phyloP scores from a whole-genome alignment of 192 early-diverging fungal genomes.

The Thamnidium elegans region DNA sequence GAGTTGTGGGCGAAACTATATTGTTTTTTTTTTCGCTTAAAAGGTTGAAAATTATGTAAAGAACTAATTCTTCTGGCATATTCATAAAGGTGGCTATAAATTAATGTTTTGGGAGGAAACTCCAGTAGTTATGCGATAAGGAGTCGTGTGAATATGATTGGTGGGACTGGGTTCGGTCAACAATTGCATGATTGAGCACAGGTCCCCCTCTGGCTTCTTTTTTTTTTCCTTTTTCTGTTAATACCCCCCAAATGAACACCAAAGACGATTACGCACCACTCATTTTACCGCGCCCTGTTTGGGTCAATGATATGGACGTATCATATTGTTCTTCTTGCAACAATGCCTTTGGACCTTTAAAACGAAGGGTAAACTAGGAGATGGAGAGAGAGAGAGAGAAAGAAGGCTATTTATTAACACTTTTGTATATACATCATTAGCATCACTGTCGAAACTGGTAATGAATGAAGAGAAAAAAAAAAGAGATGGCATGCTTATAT shows the following conservation, averaged over 20 bases:
- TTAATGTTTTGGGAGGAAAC: too few species aligned
- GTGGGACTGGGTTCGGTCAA: not conserved
- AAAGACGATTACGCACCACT: slow-evolving; percentile 37
- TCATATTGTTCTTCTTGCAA: slow-evolving; percentile 42
- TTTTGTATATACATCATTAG: slow-evolving; percentile 26
- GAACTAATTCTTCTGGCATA: too few species aligned
- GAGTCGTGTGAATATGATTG: not conserved
- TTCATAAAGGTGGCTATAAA: too few species aligned
- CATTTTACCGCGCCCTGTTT: slow-evolving; percentile 44
- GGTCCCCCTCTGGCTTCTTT: not conserved
- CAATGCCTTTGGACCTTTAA: slow-evolving; percentile 41
- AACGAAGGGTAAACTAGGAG: slow-evolving; percentile 41
- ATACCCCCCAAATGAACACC: not conserved
- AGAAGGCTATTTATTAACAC: not conserved
- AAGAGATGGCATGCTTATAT: not conserved
- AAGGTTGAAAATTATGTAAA: too few species aligned
- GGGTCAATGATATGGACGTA: slow-evolving; percentile 51
- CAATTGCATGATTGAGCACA: not conserved
- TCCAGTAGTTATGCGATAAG: too few species aligned
- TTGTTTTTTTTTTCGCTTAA: too few species aligned
- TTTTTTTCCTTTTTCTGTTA: slow-evolving; percentile 12
- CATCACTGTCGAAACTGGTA: slow-evolving; percentile 64
- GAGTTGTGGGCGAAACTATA: too few species aligned
- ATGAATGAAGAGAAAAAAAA: not conserved
- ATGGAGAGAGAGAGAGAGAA: too few species aligned